Conservation (phyloP, 2,329 filamentous ascomycete species). For the Neonectria neomacrospora region DNA sequence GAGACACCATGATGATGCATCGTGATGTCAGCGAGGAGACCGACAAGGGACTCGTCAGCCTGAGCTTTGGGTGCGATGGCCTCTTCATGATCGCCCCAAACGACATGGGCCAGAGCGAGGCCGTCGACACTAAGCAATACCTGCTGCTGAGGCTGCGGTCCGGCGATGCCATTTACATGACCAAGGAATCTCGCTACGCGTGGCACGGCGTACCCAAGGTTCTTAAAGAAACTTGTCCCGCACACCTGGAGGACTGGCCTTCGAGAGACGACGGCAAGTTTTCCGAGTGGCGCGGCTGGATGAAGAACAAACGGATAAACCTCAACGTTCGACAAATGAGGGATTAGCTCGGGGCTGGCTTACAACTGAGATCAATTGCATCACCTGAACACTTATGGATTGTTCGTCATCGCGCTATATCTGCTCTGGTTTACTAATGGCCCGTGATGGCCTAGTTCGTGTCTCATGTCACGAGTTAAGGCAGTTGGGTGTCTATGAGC, state of each 20-base stretch:
- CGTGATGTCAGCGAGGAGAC: conserved; percentile 91
- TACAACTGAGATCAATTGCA: not conserved
- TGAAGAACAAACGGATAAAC: conserved; percentile 88
- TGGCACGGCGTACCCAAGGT: conserved; percentile 97
- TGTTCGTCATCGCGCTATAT: not conserved
- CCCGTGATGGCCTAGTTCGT: not conserved
- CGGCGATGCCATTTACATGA: conserved; percentile 93
- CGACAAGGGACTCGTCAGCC: conserved; percentile 80
- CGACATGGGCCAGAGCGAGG: conserved; percentile 37
- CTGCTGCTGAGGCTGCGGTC: conserved; percentile 77
- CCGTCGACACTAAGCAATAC: conserved; percentile 56
- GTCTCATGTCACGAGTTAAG: not conserved
- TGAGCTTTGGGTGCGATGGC: conserved; percentile 90
- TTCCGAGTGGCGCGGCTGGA: conserved; percentile 84
- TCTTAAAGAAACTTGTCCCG: conserved; percentile 80
- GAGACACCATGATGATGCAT: conserved; percentile 92
- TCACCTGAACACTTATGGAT: not conserved
- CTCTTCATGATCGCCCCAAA: conserved; percentile 85
- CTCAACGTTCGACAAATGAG: conserved; percentile 92
- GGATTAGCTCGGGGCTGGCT: conserved; percentile 51
- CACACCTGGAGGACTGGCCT: conserved; percentile 80
- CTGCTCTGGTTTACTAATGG: not conserved
- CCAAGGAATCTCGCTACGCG: conserved; percentile 80
- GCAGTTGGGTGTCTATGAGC: not conserved
- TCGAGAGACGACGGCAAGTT: conserved; percentile 61